Evolutionary conservation across 108 stramenopile genomes (phyloP), one percentile per base, ranked within the genome.

Genomic region (Cyclotella baltica): DNA sequence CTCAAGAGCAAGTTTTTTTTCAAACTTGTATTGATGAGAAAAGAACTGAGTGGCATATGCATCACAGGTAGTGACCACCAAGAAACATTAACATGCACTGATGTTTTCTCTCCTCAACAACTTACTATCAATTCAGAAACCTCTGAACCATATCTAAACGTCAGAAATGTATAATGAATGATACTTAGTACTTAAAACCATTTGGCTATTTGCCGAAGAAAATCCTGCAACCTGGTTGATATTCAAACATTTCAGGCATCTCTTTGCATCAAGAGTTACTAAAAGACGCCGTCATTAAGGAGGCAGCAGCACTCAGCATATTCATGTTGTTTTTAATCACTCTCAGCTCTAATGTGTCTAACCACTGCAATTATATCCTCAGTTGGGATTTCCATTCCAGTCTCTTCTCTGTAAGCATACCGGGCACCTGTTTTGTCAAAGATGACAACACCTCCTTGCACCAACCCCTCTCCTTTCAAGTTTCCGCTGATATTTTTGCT

Each of bases 401-500:
- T 87, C 61, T 83, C 78, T 64, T 89, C 88, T 57, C 80, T 62
- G 83, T 89, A 85, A 0, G 81, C 83, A 68, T 83, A 89, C 33
- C 76, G 37, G 11, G 85, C 63, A 1, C 84, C 86, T 0, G 34
- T 43, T 25, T 43, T 52, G 37, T 78, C 84, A 68, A 90, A 84
- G 47, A 90, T 81, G 13, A 90, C 78, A 4, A 90, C 55, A 23
- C 89, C 89, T 25, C 89, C 89, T 65, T 87, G 86, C 1, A 87
- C 47, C 59, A 88, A 31, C 34, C 89, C 89, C 66, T 90, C 89
- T 46, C 89, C 89, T 66, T 80, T 85, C 69, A 87, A 40, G 43
- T 90, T 90, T 2, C 87, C 87, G 47, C 78, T 80, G 19, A 90
- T 78, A 16, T 73, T 73, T 70, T 88, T 88, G 27, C 29, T 56